These are phyloP conservation scores for Glebionis coronaria DNA, from an alignment of 129 eudicot genomes.

Conservation along the genomic window DNA sequence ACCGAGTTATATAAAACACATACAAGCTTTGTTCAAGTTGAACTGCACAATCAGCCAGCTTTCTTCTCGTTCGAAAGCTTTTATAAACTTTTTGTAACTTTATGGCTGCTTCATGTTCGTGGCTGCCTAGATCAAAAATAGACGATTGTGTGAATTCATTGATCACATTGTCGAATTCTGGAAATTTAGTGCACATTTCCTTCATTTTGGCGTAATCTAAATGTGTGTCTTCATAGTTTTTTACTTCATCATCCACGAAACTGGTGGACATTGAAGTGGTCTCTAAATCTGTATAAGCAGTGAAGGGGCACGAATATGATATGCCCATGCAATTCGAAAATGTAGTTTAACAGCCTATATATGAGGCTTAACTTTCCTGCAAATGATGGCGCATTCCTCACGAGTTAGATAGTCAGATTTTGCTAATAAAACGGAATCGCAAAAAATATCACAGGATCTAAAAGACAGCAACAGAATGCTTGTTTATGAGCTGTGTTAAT, in stretches of 20 bases:
- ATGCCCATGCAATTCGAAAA: slow-evolving; percentile 73
- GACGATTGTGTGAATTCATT: slow-evolving; percentile 35
- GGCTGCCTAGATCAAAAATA: slow-evolving; percentile 47
- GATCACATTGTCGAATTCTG: slow-evolving; percentile 40
- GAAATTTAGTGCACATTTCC: slow-evolving; percentile 33
- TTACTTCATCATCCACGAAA: slow-evolving; percentile 34
- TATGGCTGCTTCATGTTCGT: slow-evolving; percentile 83
- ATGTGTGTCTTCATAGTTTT: slow-evolving; percentile 31
- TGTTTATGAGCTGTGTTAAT: slow-evolving; percentile 32
- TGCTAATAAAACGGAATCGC: slow-evolving; percentile 1
- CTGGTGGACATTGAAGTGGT: slow-evolving; percentile 25
- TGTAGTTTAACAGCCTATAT: slow-evolving; percentile 20
- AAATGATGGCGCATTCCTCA: slow-evolving; percentile 12
- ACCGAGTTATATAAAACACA: slow-evolving; percentile 4
- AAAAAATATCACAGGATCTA: slow-evolving; percentile 21
- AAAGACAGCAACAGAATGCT: slow-evolving; percentile 13
- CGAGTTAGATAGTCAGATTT: slow-evolving; percentile 22
- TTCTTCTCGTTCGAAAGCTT: slow-evolving; percentile 93
- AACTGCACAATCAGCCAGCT: slow-evolving; percentile 96
- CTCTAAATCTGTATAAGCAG: slow-evolving; percentile 50
- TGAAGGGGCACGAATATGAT: slow-evolving; percentile 67
- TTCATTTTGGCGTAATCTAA: slow-evolving; percentile 37
- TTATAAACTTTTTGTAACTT: slow-evolving; percentile 98
- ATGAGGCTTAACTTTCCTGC: slow-evolving; percentile 33
- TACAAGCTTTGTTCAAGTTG: slow-evolving; percentile 94